Base-by-base conservation (phyloP, 2,329 filamentous ascomycete genomes). In the Periconia sp. region DNA sequence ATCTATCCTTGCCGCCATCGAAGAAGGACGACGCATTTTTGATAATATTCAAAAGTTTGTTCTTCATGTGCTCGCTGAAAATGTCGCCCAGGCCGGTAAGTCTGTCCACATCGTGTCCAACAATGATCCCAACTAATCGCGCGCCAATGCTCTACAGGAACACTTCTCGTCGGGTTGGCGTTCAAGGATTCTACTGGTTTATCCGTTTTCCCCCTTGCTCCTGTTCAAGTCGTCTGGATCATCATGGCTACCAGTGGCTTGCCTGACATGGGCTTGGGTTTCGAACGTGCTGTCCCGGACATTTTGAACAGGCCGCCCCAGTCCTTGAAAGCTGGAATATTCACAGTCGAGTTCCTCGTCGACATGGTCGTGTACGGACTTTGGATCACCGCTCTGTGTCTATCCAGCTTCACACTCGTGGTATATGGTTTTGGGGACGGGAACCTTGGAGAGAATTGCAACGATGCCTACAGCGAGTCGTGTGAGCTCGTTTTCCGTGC, bases 11-110 rank as follows among this genome's bases (percentile, higher is more conserved):
- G 84, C 89, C 31, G 90, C 90, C 6, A 90, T 94, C 58, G 88
- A 90, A 60, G 89, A 93, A 75, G 91, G 91, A 15, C 84, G 90
- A 14, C 83, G 90, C 60, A 91, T 93, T 80, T 93, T 92, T 68
- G 89, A 92, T 73, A 94, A 94, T 66, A 92, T 94, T 59, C 89
- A 94, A 67, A 93, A 93, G 65, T 94, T 94, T 66, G 86, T 94
- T 43, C 80, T 94, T 41, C 90, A 72, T 50, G 76, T 93, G 37
- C 81, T 94, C 30, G 85, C 86, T 1, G 86, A 90, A 70, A 95
- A 95, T 69, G 87, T 95, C 42, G 91, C 89, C 33, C 88, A 95
- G 68, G 92, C 92, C 8, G 86, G 90, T 37, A 37, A 37, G 33
- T 37, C 33, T 14, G 15, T 37, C 33, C 23, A n/a, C 11, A 11